A percentile compares a stretch with the other conserved stretches of the same genome.
Evolutionary conservation across 768 basidiomycete species (phyloP).

Genomic region (Mycena kentingensis): DNA sequence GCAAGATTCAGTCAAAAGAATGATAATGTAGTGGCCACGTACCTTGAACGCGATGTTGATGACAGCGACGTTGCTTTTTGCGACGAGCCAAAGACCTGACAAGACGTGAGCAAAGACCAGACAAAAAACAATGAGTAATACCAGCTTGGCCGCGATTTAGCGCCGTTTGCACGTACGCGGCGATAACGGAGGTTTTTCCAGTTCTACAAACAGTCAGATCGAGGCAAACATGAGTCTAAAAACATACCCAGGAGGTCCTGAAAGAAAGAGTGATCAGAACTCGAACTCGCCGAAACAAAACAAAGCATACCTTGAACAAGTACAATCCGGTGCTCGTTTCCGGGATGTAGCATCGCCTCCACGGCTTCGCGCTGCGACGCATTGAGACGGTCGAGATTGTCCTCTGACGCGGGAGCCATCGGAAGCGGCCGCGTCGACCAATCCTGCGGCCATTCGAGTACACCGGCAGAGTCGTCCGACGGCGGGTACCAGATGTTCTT

Average conservation of each 20-base stretch:
- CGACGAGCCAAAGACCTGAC: slow-evolving; percentile 78
- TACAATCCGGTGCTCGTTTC: slow-evolving; percentile 39
- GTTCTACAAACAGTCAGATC: slow-evolving; percentile 30
- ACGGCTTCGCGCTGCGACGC: slow-evolving; percentile 50
- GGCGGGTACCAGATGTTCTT: slow-evolving; percentile 50
- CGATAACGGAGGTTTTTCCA: slow-evolving; percentile 76
- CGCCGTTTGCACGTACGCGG: slow-evolving; percentile 56
- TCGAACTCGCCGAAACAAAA: background rate
- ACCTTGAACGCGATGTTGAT: slow-evolving; percentile 70
- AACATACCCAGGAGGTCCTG: slow-evolving; percentile 52
- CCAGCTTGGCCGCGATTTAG: slow-evolving; percentile 32
- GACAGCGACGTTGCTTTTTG: slow-evolving; percentile 86
- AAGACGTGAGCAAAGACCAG: background rate
- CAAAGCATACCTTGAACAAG: slow-evolving; percentile 45
- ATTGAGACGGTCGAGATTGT: slow-evolving; percentile 36
- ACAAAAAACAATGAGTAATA: background rate
- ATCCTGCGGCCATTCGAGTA: slow-evolving; percentile 43
- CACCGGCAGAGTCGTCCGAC: slow-evolving; percentile 14
- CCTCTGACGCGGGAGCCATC: background rate
- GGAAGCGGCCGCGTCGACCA: slow-evolving; percentile 31
- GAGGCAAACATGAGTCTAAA: background rate
- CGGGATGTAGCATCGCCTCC: slow-evolving; percentile 46
- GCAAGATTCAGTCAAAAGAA: slow-evolving; percentile 33
- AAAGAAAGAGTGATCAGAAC: background rate
- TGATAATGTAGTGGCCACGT: background rate